Percentiles rank a stretch among this genome's conserved stretches.
Conservation (phyloP, 768 basidiomycete genomes). For the Ephemerocybe angulata region DNA sequence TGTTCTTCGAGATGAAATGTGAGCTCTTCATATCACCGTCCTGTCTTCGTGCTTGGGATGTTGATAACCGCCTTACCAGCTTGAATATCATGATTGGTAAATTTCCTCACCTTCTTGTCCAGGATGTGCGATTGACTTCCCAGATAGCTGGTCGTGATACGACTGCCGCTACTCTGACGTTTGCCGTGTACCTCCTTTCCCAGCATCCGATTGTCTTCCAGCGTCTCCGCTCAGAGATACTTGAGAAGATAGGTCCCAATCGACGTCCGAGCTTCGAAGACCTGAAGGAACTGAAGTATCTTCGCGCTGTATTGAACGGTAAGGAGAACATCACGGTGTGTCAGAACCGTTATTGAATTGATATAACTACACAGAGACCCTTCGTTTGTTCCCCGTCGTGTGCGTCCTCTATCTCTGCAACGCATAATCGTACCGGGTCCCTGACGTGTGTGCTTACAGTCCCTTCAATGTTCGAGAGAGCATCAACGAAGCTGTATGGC, state of each 20-base stretch:
- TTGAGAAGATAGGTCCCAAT: constrained; percentile 45
- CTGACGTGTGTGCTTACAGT: neutral
- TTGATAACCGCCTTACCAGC: constrained; percentile 20
- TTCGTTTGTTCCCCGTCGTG: constrained; percentile 56
- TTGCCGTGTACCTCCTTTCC: constrained; percentile 44
- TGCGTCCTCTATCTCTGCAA: constrained; percentile 20
- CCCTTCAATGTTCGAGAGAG: constrained; percentile 33
- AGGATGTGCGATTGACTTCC: neutral
- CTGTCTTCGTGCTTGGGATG: neutral
- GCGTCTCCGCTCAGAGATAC: constrained; percentile 55
- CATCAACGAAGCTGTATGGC: constrained; percentile 45
- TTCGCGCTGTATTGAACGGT: constrained; percentile 67
- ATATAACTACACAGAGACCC: constrained; percentile 35
- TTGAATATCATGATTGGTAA: constrained; percentile 45
- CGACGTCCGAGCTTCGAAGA: constrained; percentile 36
- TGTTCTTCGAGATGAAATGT: constrained; percentile 48
- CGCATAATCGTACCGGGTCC: constrained; percentile 41
- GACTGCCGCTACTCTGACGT: constrained; percentile 42
- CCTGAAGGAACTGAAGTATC: constrained; percentile 58
- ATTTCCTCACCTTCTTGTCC: neutral
- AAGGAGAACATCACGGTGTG: neutral
- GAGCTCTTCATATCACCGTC: constrained; percentile 6
- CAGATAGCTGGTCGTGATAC: constrained; percentile 42
- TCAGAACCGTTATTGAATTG: neutral
- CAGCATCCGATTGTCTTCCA: constrained; percentile 44